Conservation (phyloP, 768 basidiomycete species). For the Tricholoma terreum region DNA sequence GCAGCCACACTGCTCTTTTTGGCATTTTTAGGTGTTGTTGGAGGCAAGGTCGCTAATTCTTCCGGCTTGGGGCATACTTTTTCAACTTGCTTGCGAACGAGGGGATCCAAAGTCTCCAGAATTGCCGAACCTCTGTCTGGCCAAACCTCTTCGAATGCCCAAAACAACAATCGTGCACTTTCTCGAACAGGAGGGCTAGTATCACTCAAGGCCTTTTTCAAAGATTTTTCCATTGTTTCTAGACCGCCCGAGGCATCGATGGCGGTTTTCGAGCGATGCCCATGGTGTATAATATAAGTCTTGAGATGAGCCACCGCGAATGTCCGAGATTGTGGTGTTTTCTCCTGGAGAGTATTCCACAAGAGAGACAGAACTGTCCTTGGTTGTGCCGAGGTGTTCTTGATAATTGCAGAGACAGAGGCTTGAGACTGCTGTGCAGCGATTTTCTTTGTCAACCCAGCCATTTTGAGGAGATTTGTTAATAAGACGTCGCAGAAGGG, state of each 20-base stretch:
- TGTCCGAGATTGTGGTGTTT: constrained; percentile 71
- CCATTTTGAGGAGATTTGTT: constrained; percentile 79
- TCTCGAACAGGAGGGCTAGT: constrained; percentile 79
- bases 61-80: constrained; percentile 72
- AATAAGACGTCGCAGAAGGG: constrained; percentile 76
- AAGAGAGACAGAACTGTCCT: constrained; percentile 67
- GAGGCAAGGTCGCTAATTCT: constrained; percentile 36
- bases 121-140: constrained; percentile 61
- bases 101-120: constrained; percentile 62
- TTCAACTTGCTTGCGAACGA: constrained; percentile 79
- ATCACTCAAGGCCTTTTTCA: constrained; percentile 76
- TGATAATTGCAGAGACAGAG: constrained; percentile 64
- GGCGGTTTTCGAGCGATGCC: constrained; percentile 50
- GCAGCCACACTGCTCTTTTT: constrained; percentile 86
- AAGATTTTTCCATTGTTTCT: constrained; percentile 68
- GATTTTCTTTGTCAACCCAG: constrained; percentile 90
- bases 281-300: constrained; percentile 73
- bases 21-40: constrained; percentile 49
- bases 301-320: constrained; percentile 70
- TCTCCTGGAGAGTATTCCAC: constrained; percentile 70
- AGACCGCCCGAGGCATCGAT: constrained; percentile 70
- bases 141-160: constrained; percentile 80
- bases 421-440: constrained; percentile 83
- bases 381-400: constrained; percentile 67
- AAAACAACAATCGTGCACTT: constrained; percentile 67